Evolutionary conservation across 306 rosid genomes (phyloP).

Genomic region (Parietaria judaica): DNA sequence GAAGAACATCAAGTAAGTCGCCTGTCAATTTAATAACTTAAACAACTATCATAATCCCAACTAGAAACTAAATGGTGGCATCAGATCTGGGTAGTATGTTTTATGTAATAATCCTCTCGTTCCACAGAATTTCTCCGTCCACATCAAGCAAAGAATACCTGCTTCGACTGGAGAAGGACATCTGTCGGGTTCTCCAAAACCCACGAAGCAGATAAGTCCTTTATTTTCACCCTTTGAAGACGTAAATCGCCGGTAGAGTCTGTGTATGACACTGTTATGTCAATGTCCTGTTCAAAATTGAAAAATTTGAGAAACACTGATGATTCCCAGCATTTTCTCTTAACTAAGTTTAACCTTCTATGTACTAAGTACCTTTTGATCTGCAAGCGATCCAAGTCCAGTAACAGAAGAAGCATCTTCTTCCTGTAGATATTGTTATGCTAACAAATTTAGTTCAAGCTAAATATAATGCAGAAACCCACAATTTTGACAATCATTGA

Average conservation of each 20-base stretch:
- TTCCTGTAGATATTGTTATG: constrained; percentile 37
- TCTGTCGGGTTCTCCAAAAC: constrained; percentile 65
- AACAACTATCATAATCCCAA: background rate
- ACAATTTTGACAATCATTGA: background rate
- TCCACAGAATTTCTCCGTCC: background rate
- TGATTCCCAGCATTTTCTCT: constrained; percentile 14
- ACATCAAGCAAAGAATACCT: constrained; percentile 35
- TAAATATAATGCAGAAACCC: background rate
- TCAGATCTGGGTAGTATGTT: background rate
- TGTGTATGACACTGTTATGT: constrained; percentile 72
- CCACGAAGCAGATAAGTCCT: constrained; percentile 84
- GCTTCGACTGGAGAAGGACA: constrained; percentile 37
- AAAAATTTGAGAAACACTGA: constrained; percentile 20
- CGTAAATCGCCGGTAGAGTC: constrained; percentile 55
- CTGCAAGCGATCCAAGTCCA: constrained; percentile 31
- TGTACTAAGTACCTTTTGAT: constrained; percentile 52
- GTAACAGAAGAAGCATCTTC: constrained; percentile 26
- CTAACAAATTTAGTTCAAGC: constrained; percentile 16
- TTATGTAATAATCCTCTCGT: background rate
- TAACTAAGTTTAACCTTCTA: constrained; percentile 11
- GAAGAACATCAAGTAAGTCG: constrained; percentile 21
- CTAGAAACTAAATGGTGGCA: background rate
- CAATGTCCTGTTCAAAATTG: constrained; percentile 57
- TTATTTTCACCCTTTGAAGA: constrained; percentile 66
- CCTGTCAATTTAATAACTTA: constrained; percentile 6